Conservation (phyloP, 139 green algal genomes). For the Nannochloris sp. region DNA sequence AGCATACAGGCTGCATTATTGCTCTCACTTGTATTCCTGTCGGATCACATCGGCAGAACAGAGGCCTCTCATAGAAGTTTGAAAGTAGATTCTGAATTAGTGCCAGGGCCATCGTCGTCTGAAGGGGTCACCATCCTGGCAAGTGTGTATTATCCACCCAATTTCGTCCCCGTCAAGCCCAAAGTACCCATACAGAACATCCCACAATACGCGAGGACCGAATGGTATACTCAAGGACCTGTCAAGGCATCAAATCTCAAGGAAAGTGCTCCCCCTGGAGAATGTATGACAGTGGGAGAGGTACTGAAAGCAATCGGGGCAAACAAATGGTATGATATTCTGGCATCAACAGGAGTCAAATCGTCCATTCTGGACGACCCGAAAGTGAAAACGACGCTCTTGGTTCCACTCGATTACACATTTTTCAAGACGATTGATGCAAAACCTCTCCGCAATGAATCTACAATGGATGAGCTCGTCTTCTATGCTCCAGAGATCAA, state of each 20-base stretch:
- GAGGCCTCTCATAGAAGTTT: too few species aligned
- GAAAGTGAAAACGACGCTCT: conserved; percentile 8
- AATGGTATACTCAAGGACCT: conserved; percentile 5
- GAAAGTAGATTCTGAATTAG: too few species aligned
- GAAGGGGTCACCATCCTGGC: too few species aligned
- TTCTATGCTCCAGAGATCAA: conserved; percentile 10
- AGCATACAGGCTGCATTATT: too few species aligned
- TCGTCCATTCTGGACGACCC: conserved; percentile 7
- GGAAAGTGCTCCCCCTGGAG: not conserved
- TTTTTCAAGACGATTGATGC: conserved; percentile 15
- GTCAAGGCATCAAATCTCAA: not conserved
- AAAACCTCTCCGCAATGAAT: conserved; percentile 12
- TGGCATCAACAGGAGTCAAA: conserved; percentile 8
- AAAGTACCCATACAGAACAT: not conserved
- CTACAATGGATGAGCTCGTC: conserved; percentile 11
- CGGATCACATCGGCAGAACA: too few species aligned
- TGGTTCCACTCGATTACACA: conserved; percentile 20
- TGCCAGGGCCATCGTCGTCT: too few species aligned
- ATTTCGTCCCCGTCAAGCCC: not conserved
- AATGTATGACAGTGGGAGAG: conserved; percentile 18
- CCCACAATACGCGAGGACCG: not conserved
- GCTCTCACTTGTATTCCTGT: too few species aligned
- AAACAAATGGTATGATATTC: conserved; percentile 12
- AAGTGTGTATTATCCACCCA: not conserved
- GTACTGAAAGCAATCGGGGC: conserved; percentile 23